Conservation (phyloP, 2,329 filamentous ascomycete genomes). For the Aquanectria penicillioides region DNA sequence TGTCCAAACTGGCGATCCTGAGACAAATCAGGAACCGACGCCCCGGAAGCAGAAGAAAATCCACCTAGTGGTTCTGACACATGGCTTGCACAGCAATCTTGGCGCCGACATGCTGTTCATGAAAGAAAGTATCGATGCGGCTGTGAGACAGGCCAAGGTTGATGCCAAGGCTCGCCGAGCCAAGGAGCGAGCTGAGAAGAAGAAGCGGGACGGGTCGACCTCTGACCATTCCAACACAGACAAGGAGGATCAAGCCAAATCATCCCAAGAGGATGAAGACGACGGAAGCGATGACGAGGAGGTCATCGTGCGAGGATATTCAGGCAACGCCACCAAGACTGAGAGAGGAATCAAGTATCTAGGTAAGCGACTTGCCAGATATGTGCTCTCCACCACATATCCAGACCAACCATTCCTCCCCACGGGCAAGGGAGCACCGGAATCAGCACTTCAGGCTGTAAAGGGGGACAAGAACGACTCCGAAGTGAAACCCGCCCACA, state of each 20-base stretch:
- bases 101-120: slow-evolving; percentile 96
- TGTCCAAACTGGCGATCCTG: slow-evolving; percentile 46
- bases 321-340: slow-evolving; percentile 88
- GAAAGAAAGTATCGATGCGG: slow-evolving; percentile 95
- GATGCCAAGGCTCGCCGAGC: slow-evolving; percentile 72
- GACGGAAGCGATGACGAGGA: slow-evolving; percentile 73
- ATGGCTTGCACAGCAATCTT: slow-evolving; percentile 94
- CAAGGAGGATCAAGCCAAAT: slow-evolving; percentile 16
- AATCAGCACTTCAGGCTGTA: slow-evolving; percentile 53
- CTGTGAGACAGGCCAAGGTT: slow-evolving; percentile 77
- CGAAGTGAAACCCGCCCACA: slow-evolving; percentile 62
- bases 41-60: slow-evolving; percentile 76
- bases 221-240: slow-evolving; percentile 26
- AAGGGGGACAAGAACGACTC: slow-evolving; percentile 56
- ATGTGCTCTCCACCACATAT: slow-evolving; percentile 88
- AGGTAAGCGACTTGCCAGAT: slow-evolving; percentile 92
- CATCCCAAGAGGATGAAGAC: slow-evolving; percentile 27
- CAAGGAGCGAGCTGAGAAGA: slow-evolving; percentile 54
- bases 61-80: slow-evolving; percentile 91
- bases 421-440: slow-evolving; percentile 59
- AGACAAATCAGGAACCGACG: slow-evolving; percentile 36
- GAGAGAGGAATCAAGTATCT: slow-evolving; percentile 97
- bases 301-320: slow-evolving; percentile 89
- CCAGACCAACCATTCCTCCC: slow-evolving; percentile 92
- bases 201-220: slow-evolving; percentile 10